A percentile compares a stretch with the other conserved stretches of the same genome.
These are phyloP conservation scores for Torrubiellomyces zombiae DNA, from an alignment of 2,329 filamentous ascomycete species.

Conservation along the genomic window DNA sequence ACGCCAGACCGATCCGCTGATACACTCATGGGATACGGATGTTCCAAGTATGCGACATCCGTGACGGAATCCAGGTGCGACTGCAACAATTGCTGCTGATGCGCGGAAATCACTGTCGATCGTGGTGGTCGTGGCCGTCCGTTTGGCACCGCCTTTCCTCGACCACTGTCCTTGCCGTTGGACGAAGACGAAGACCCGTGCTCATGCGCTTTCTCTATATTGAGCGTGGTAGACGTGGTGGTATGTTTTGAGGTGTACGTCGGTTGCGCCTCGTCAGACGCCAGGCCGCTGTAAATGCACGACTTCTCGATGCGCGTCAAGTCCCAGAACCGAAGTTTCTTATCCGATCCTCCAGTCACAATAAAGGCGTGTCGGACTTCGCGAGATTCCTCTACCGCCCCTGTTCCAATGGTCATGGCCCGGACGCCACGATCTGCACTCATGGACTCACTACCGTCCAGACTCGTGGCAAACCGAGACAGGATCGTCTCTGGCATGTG, in stretches of 20 bases:
- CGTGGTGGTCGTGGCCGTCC: slow-evolving; percentile 51
- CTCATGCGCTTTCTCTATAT: slow-evolving; percentile 43
- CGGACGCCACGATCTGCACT: slow-evolving; percentile 52
- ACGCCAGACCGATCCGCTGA: slow-evolving; percentile 80
- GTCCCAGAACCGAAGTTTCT: slow-evolving; percentile 90
- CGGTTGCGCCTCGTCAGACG: slow-evolving; percentile 53
- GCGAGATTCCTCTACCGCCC: slow-evolving; percentile 51
- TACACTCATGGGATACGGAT: slow-evolving; percentile 83
- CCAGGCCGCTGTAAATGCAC: slow-evolving; percentile 62
- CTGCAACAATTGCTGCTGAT: slow-evolving; percentile 73
- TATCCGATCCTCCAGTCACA: slow-evolving; percentile 75
- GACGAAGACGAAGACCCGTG: slow-evolving; percentile 13
- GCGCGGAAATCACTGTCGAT: slow-evolving; percentile 69
- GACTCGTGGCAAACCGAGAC: slow-evolving; percentile 60
- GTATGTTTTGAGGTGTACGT: slow-evolving; percentile 51
- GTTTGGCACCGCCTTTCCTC: no score
- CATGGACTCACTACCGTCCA: slow-evolving; percentile 42
- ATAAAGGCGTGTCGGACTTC: slow-evolving; percentile 70
- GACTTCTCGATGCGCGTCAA: slow-evolving; percentile 62
- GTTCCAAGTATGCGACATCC: slow-evolving; percentile 76
- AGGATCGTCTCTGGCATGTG: slow-evolving; percentile 79
- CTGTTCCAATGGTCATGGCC: slow-evolving; percentile 56
- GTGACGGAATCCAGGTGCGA: slow-evolving; percentile 78
- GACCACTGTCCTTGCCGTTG: slow-evolving; percentile 13
- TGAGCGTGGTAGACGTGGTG: slow-evolving; percentile 44